Evolutionary conservation across 768 basidiomycete genomes (phyloP).

Genomic region (Podaxis rugospora): DNA sequence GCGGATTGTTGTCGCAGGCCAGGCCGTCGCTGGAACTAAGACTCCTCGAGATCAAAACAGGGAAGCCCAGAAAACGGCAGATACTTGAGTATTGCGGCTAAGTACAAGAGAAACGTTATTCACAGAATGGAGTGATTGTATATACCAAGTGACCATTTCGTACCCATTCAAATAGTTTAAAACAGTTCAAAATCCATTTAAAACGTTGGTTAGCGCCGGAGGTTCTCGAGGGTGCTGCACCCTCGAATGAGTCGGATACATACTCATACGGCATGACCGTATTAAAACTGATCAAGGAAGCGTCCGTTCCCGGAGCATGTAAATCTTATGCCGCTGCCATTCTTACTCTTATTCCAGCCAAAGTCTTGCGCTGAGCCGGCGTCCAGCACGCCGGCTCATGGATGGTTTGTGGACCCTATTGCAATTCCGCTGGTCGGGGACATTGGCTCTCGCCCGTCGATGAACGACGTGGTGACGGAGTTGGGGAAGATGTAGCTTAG

Average conservation of each 20-base stretch:
- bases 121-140: too few relatives aligned
- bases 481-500: not conserved
- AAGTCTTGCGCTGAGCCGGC: conserved; percentile 33
- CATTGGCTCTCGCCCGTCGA: conserved; percentile 32
- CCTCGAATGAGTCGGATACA: conserved; percentile 45
- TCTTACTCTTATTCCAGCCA: conserved; percentile 36
- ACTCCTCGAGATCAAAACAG: too few relatives aligned
- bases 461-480: conserved; percentile 28
- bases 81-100: too few relatives aligned
- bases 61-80: too few relatives aligned
- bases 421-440: conserved; percentile 42
- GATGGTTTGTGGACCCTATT: conserved; percentile 47
- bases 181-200: too few relatives aligned
- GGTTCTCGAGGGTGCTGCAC: conserved; percentile 39
- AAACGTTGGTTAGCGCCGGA: conserved; percentile 60
- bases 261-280: conserved; percentile 61
- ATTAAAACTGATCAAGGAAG: conserved; percentile 47
- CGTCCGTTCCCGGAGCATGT: conserved; percentile 42
- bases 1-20: too few relatives aligned
- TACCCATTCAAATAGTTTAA: too few relatives aligned
- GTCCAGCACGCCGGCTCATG: conserved; percentile 31
- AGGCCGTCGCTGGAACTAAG: too few relatives aligned
- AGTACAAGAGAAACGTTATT: too few relatives aligned
- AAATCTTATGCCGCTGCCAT: conserved; percentile 48
- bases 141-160: too few relatives aligned